Conservation (phyloP, 2,329 filamentous ascomycete genomes). For the Bipolaris victoriae region DNA sequence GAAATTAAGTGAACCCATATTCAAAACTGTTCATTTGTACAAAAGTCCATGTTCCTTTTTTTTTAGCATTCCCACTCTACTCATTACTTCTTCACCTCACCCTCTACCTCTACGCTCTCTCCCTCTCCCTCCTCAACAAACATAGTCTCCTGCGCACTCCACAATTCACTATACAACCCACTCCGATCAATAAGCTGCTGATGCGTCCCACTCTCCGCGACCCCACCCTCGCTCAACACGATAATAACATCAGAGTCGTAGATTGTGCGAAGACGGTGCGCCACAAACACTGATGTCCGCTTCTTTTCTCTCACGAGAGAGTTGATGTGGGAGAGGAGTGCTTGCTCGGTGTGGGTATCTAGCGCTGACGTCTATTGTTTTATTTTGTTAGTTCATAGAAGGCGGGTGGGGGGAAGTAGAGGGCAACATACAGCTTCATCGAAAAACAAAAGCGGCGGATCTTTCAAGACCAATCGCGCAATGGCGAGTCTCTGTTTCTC, state of each 20-base stretch:
- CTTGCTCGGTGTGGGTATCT: constrained; percentile 92
- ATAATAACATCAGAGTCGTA: constrained; percentile 92
- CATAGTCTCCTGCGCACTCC: constrained; percentile 66
- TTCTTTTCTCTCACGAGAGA: constrained; percentile 86
- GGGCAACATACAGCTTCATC: constrained; percentile 73
- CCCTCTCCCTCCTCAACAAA: constrained; percentile 28
- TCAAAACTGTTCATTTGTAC: too few relatives aligned
- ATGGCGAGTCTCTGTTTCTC: constrained; percentile 93
- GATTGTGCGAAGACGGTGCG: constrained; percentile 89
- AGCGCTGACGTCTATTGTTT: constrained; percentile 72
- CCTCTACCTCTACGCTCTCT: neutral
- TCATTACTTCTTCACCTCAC: neutral
- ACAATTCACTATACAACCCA: constrained; percentile 86
- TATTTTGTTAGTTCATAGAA: constrained; percentile 1
- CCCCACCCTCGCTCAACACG: constrained; percentile 80
- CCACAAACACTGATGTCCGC: constrained; percentile 92
- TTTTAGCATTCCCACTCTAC: too few relatives aligned
- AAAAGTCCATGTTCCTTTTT: neutral
- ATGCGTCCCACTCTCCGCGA: constrained; percentile 91
- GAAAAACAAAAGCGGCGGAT: constrained; percentile 89
- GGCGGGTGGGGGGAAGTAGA: neutral
- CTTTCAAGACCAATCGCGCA: constrained; percentile 82
- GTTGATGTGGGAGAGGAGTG: constrained; percentile 89
- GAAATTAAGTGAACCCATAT: too few relatives aligned
- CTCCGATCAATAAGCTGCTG: constrained; percentile 77